Evolutionary conservation across 1,284 basidiomycete genomes (phyloP), one percentile per base, ranked within the genome.

Genomic region (Tranzscheliella williamsii): DNA sequence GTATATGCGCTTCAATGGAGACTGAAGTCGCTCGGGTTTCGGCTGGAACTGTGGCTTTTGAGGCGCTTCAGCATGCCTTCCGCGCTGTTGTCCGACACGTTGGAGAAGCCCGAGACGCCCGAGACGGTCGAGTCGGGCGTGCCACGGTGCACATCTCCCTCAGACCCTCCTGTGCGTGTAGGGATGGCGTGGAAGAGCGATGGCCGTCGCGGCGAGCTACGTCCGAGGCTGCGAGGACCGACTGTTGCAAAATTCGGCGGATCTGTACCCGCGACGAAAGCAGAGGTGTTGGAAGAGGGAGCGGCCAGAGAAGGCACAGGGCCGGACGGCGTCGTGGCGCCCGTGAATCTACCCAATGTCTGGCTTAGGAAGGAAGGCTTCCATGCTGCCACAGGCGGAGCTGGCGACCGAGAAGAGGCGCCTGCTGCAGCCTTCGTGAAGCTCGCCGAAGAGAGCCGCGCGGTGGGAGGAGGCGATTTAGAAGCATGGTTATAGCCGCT

Each of bases 341-440:
- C 54, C 6, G 54, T 50, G 30, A 63, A 50, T 16, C 60, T 33
- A n/a, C 60, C 60, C 18, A 63, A 24, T 15, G 60, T 63, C 60
- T 63, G 60, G 38, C 53, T 63, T n/a, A 63, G 40, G 38, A 63
- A 63, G 20, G 49, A 52, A 5, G 53, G 42, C 44, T 43, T 53
- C 31, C 41, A 42, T 4, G 56, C 30, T 13, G 32, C 15, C 7
- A 22, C 20, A 8, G 46, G 42, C 35, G 50, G 42, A 4, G 40
- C 24, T 15, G 38, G 56, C n/a, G n/a, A n/a, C n/a, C n/a, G n/a
- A n/a, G n/a, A n/a, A n/a, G n/a, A n/a, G n/a, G n/a, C n/a, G n/a
- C n/a, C n/a, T n/a, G n/a, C n/a, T n/a, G n/a, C n/a, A n/a, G n/a
- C n/a, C n/a, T n/a, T n/a, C n/a, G n/a, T n/a, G n/a, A n/a, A n/a